Evolutionary conservation across 2,329 filamentous ascomycete genomes (phyloP).

Genomic region (Clonostachys rosea): DNA sequence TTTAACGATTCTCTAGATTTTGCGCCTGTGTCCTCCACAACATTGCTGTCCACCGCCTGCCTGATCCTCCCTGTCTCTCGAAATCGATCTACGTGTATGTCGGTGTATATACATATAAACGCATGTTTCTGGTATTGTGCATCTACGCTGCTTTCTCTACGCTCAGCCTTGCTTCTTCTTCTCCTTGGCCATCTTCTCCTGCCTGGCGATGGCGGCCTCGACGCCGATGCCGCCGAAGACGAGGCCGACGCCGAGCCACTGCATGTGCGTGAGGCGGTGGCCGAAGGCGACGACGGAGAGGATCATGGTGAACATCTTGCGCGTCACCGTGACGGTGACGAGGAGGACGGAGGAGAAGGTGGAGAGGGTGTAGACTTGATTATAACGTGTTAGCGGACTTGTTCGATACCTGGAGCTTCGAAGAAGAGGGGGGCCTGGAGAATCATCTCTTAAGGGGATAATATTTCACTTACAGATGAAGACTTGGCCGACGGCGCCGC

Average conservation of each 20-base stretch:
- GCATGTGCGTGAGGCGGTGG: slow-evolving; percentile 79
- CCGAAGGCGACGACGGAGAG: slow-evolving; percentile 93
- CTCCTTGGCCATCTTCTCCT: slow-evolving; percentile 81
- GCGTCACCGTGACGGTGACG: slow-evolving; percentile 93
- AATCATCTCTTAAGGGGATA: too few species aligned
- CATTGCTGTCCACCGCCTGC: too few species aligned
- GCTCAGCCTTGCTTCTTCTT: slow-evolving; percentile 34
- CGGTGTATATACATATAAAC: too few species aligned
- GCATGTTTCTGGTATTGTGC: too few species aligned
- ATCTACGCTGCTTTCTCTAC: slow-evolving; percentile 21
- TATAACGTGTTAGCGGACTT: slow-evolving; percentile 8
- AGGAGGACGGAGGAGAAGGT: slow-evolving; percentile 89
- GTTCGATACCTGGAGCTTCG: neutral
- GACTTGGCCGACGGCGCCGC: slow-evolving; percentile 88
- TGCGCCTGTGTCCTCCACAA: too few species aligned
- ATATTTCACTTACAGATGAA: slow-evolving; percentile 66
- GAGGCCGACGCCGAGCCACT: slow-evolving; percentile 87
- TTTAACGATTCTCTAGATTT: too few species aligned
- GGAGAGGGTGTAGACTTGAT: slow-evolving; percentile 77
- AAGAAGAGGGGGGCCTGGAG: too few species aligned
- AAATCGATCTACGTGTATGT: too few species aligned
- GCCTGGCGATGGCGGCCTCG: slow-evolving; percentile 75
- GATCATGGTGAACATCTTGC: slow-evolving; percentile 99
- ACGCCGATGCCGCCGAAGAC: slow-evolving; percentile 95
- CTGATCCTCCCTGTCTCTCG: too few species aligned